Evolutionary conservation across 371 early-diverging fungal genomes (phyloP).

Genomic region (Actinomucor elegans): DNA sequence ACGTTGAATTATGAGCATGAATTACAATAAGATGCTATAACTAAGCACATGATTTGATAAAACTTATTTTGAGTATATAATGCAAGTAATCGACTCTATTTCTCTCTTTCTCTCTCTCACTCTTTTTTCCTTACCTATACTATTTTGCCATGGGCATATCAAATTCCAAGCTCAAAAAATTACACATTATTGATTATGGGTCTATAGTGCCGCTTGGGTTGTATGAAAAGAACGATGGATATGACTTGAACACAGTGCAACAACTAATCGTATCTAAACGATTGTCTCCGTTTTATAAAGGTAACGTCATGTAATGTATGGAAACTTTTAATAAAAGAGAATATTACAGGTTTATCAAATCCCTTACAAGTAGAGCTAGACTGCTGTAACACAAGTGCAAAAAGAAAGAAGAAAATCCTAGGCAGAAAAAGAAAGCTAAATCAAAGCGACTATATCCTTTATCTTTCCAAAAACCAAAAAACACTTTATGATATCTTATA

Average conservation of each 20-base stretch:
- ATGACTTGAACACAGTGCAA: constrained; percentile 9
- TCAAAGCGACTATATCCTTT: not conserved
- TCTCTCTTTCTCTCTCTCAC: not conserved
- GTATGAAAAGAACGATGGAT: constrained; percentile 6
- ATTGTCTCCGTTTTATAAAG: constrained; percentile 19
- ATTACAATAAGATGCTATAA: not conserved
- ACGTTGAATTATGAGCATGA: not conserved
- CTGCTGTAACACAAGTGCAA: not conserved
- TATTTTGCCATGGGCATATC: constrained; percentile 2
- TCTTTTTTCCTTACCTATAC: not conserved
- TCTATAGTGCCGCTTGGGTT: constrained; percentile 13
- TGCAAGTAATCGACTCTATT: not conserved
- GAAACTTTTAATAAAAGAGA: not conserved
- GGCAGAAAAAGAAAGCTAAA: not conserved
- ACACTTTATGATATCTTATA: constrained; percentile 33
- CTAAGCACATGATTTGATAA: constrained; percentile 3
- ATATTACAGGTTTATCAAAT: not conserved
- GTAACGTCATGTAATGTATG: not conserved
- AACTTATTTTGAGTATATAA: not conserved
- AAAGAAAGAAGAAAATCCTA: not conserved
- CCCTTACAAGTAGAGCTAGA: not conserved
- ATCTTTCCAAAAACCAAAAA: constrained; percentile 4
- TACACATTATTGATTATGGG: constrained; percentile 8
- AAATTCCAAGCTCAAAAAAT: constrained; percentile 3
- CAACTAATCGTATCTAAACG: constrained; percentile 11